Percentiles rank a stretch among this genome's conserved stretches.
phyloP scores from a whole-genome alignment of 495 filamentous ascomycete genomes.

The Penicillium ucsense region DNA sequence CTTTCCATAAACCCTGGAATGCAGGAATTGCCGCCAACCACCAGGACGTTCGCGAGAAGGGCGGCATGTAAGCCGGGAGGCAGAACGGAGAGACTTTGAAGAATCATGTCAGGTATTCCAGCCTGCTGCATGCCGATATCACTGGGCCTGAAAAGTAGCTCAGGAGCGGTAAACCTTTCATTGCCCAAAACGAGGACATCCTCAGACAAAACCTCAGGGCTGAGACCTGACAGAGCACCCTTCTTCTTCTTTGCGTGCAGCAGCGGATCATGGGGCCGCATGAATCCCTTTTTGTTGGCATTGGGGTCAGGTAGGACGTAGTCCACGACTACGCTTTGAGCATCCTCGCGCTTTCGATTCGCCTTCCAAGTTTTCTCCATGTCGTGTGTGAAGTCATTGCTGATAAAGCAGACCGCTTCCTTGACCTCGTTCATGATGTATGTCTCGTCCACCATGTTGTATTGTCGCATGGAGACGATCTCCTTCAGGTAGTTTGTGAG shows the following conservation, averaged over 20 bases:
- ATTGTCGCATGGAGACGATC: slow-evolving; percentile 79
- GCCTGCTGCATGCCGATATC: slow-evolving; percentile 85
- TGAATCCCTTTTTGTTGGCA: slow-evolving; percentile 57
- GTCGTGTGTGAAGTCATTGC: slow-evolving; percentile 64
- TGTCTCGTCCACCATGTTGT: slow-evolving; percentile 88
- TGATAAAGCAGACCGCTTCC: slow-evolving; percentile 79
- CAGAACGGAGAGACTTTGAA: slow-evolving; percentile 69
- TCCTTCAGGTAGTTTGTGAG: slow-evolving; percentile 93
- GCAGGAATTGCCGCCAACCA: slow-evolving; percentile 77
- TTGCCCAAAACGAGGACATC: slow-evolving; percentile 81
- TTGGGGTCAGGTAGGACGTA: slow-evolving; percentile 93
- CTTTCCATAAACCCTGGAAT: slow-evolving; percentile 76
- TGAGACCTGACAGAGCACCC: slow-evolving; percentile 36
- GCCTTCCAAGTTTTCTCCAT: slow-evolving; percentile 80
- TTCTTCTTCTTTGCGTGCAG: slow-evolving; percentile 52
- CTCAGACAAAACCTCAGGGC: slow-evolving; percentile 51
- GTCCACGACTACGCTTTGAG: slow-evolving; percentile 75
- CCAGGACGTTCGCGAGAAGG: slow-evolving; percentile 76
- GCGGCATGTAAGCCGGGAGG: slow-evolving; percentile 69
- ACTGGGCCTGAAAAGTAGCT: slow-evolving; percentile 75
- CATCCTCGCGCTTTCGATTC: slow-evolving; percentile 42
- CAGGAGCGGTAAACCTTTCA: slow-evolving; percentile 84
- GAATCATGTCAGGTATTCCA: slow-evolving; percentile 67
- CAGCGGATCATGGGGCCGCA: slow-evolving; percentile 64
- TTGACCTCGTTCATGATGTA: slow-evolving; percentile 94